Percentiles rank a stretch among this genome's conserved stretches.
These are phyloP conservation scores for Rosa hybrid DNA, from an alignment of 331 rosid species.

Conservation along the genomic window DNA sequence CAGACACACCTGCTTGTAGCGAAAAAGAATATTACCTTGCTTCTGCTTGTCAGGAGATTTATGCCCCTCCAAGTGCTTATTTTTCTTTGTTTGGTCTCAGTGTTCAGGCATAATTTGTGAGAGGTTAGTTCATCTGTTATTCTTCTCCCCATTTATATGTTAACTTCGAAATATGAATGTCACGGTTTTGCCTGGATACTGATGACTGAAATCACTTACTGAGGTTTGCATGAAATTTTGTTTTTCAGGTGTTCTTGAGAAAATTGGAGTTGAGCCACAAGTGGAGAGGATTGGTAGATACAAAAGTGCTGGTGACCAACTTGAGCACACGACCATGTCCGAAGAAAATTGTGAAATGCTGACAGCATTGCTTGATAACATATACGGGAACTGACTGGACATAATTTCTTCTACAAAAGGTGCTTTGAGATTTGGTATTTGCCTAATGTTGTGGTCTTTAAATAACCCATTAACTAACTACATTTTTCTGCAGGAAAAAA, in stretches of 20 bases:
- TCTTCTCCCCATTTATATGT: neutral
- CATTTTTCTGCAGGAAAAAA: constrained; percentile 54
- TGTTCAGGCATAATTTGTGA: constrained; percentile 75
- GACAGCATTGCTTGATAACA: constrained; percentile 84
- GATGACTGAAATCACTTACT: constrained; percentile 19
- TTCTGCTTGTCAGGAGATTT: constrained; percentile 88
- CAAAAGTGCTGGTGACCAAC: constrained; percentile 97
- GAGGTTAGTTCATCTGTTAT: constrained; percentile 12
- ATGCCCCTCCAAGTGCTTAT: constrained; percentile 90
- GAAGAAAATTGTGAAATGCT: constrained; percentile 92
- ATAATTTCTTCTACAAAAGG: constrained; percentile 77
- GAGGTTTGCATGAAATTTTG: constrained; percentile 10
- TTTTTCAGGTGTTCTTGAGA: constrained; percentile 77
- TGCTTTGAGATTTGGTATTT: constrained; percentile 39
- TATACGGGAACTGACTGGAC: constrained; percentile 83
- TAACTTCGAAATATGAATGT: too few relatives aligned
- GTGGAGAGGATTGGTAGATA: constrained; percentile 96
- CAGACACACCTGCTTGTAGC: constrained; percentile 71
- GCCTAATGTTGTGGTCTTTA: constrained; percentile 24
- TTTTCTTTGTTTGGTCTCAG: constrained; percentile 81
- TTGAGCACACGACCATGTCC: constrained; percentile 70
- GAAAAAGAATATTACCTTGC: constrained; percentile 95
- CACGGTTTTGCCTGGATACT: neutral
- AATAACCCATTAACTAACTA: constrained; percentile 23
- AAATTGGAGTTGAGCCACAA: constrained; percentile 86